A percentile compares a stretch with the other conserved stretches of the same genome.
phyloP scores from a whole-genome alignment of 768 basidiomycete genomes.

The Kwoniella heveanensis region DNA sequence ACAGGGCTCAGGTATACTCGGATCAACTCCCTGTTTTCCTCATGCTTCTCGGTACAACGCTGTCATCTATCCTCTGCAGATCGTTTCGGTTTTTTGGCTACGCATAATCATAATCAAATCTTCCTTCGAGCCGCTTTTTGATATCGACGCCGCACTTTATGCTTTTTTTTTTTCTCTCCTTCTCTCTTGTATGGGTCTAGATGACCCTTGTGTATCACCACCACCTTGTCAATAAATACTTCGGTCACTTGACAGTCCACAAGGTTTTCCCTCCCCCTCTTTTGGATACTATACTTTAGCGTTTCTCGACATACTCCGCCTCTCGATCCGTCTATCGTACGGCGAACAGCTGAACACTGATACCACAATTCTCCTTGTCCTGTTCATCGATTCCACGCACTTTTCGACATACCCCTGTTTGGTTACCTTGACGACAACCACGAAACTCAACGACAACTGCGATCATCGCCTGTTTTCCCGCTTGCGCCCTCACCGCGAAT shows the following conservation, averaged over 20 bases:
- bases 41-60: neutral
- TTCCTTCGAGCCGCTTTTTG: neutral
- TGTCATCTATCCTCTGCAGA: neutral
- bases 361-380: too few species aligned
- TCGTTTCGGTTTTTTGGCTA: neutral
- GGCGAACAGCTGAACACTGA: too few species aligned
- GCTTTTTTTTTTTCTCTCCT: neutral
- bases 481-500: neutral
- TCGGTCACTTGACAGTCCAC: neutral
- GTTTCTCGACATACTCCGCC: neutral
- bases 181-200: too few species aligned
- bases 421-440: neutral
- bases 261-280: neutral
- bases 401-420: too few species aligned
- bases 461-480: neutral
- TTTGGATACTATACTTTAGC: slow-evolving; percentile 1
- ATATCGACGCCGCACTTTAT: neutral
- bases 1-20: neutral
- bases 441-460: neutral
- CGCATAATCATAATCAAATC: neutral
- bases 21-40: slow-evolving; percentile 2
- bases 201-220: neutral
- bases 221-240: neutral
- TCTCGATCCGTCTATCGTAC: too few species aligned
- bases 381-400: too few species aligned